These are phyloP conservation scores for Galeopsis tetrahit DNA, from an alignment of 257 asterid species.

Conservation along the genomic window DNA sequence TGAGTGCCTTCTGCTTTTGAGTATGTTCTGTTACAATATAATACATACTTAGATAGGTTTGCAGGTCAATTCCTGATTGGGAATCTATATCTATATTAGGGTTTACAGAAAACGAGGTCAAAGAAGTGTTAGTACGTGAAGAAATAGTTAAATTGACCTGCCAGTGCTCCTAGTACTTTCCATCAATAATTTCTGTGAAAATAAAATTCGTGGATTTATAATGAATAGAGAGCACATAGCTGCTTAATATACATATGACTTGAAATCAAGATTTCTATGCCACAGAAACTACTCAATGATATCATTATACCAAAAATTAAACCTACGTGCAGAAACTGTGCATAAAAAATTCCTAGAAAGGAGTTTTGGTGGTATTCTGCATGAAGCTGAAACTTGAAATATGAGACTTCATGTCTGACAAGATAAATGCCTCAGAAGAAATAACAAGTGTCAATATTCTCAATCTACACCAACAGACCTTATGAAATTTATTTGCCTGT, in stretches of 20 bases:
- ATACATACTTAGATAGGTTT: conserved; percentile 25
- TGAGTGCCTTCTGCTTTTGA: conserved; percentile 50
- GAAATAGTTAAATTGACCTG: conserved; percentile 1
- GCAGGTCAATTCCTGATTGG: conserved; percentile 14
- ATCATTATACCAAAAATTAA: not conserved
- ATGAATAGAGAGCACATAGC: conserved; percentile 15
- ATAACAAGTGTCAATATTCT: conserved; percentile 15
- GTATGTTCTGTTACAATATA: not conserved
- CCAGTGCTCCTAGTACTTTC: not conserved
- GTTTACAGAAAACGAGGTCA: conserved; percentile 5
- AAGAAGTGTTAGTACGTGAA: not conserved
- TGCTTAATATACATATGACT: conserved; percentile 12
- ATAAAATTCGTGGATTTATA: conserved; percentile 3
- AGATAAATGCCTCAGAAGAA: not conserved
- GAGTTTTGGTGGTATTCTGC: conserved; percentile 12
- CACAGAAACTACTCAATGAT: conserved; percentile 2
- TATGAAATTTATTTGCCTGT: conserved; percentile 17
- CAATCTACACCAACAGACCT: conserved; percentile 19
- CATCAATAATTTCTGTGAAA: not conserved
- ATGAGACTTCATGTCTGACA: not conserved
- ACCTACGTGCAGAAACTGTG: not conserved
- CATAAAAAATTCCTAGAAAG: conserved; percentile 8
- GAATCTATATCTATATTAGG: conserved; percentile 4
- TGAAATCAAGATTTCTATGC: not conserved
- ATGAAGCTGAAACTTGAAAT: conserved; percentile 17